Conservation (phyloP, 2,329 filamentous ascomycete genomes). For the Rhynchosporium secalis region DNA sequence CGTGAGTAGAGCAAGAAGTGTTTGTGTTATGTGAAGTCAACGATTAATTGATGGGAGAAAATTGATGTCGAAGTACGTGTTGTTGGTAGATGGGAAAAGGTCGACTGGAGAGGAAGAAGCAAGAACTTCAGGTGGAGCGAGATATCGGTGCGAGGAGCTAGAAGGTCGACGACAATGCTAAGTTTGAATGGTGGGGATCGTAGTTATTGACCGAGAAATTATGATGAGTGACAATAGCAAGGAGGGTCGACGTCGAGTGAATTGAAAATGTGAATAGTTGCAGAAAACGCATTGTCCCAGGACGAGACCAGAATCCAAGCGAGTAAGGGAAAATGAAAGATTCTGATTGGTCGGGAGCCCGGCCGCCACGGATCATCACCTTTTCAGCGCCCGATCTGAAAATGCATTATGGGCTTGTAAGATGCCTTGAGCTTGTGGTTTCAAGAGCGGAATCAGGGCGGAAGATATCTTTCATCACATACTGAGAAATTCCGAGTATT, state of each 20-base stretch:
- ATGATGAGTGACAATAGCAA: conserved; percentile 7
- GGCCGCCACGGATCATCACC: conserved; percentile 9
- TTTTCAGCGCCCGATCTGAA: conserved; percentile 3
- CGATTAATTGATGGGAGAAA: conserved; percentile 6
- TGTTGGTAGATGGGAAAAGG: conserved; percentile 9
- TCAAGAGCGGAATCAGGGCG: neutral
- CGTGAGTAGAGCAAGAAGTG: neutral
- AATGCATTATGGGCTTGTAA: neutral
- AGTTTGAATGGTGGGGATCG: conserved; percentile 4
- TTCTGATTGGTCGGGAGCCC: conserved; percentile 13
- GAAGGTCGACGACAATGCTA: neutral
- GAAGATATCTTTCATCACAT: neutral
- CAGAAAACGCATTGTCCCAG: conserved; percentile 15
- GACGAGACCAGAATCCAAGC: conserved; percentile 16
- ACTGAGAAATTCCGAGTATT: neutral
- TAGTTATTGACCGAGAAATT: conserved; percentile 2
- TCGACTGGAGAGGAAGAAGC: conserved; percentile 11
- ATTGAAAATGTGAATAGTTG: conserved; percentile 14
- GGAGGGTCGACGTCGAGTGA: conserved; percentile 8
- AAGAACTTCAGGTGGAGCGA: neutral
- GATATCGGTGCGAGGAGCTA: conserved; percentile 4
- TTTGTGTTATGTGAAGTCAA: conserved; percentile 10
- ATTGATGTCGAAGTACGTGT: conserved; percentile 5
- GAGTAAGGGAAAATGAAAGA: conserved; percentile 1
- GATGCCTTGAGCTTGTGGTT: neutral